phyloP scores from a whole-genome alignment of 164 flowering plant species.

The Vitis amurensis region DNA sequence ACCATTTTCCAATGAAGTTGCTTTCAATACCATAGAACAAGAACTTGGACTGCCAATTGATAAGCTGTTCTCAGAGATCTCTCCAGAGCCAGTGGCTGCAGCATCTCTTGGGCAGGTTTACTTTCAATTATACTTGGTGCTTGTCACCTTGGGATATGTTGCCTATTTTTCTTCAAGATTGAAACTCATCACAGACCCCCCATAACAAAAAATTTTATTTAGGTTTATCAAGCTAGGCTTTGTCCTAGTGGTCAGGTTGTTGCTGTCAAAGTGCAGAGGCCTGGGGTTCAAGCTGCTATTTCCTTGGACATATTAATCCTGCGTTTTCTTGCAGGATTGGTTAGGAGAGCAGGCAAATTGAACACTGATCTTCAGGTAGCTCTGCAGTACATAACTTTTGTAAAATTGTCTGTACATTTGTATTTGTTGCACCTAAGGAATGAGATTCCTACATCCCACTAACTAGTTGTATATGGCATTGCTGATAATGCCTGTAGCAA shows the following conservation, averaged over 20 bases:
- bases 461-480: neutral
- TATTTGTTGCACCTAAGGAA: neutral
- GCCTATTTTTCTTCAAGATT: neutral
- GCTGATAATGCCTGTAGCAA: neutral
- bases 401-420: neutral
- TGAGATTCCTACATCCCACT: neutral
- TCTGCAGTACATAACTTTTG: neutral
- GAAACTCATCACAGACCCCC: neutral
- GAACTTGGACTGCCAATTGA: constrained; percentile 79
- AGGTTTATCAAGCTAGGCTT: constrained; percentile 95
- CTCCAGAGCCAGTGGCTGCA: constrained; percentile 92
- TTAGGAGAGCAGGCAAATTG: constrained; percentile 60
- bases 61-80: constrained; percentile 76
- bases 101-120: constrained; percentile 98
- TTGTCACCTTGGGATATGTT: constrained; percentile 2
- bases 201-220: neutral
- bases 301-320: constrained; percentile 82
- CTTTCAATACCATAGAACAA: constrained; percentile 73
- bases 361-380: constrained; percentile 95
- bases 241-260: constrained; percentile 65
- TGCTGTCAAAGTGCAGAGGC: constrained; percentile 97
- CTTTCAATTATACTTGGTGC: constrained; percentile 2
- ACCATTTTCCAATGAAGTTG: constrained; percentile 83
- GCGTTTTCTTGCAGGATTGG: constrained; percentile 68
- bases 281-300: constrained; percentile 96